These are phyloP conservation scores for Pontederia paniculata DNA, from an alignment of 176 grass and related monocot genomes.

Conservation along the genomic window DNA sequence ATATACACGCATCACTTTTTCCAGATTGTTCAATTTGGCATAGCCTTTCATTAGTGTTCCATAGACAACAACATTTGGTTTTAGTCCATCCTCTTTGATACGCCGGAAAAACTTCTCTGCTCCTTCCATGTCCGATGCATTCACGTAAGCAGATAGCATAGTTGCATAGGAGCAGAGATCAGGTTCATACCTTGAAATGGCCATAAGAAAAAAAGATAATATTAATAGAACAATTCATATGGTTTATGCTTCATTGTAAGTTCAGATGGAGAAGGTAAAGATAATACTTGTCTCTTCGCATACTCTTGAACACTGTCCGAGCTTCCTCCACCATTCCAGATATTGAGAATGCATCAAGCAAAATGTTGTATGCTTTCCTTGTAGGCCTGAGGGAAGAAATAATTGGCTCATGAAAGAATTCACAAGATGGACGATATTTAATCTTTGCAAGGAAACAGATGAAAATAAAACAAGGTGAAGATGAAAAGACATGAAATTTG, in stretches of 20 bases:
- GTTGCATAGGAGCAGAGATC: slow-evolving; percentile 90
- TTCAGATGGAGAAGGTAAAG: not conserved
- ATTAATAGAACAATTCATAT: slow-evolving; percentile 17
- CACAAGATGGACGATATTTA: not conserved
- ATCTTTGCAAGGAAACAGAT: too few species aligned
- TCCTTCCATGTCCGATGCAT: slow-evolving; percentile 76
- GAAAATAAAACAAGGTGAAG: too few species aligned
- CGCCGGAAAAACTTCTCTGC: slow-evolving; percentile 85
- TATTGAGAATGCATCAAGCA: slow-evolving; percentile 90
- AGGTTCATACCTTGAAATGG: slow-evolving; percentile 48
- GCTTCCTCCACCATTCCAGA: slow-evolving; percentile 89
- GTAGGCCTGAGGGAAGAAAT: slow-evolving; percentile 51
- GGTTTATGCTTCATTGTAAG: slow-evolving; percentile 11
- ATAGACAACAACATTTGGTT: slow-evolving; percentile 81
- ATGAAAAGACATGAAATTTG: too few species aligned
- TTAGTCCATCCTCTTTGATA: slow-evolving; percentile 90
- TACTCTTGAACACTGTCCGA: slow-evolving; percentile 78
- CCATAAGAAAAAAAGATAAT: not conserved
- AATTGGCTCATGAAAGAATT: not conserved
- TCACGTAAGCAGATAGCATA: slow-evolving; percentile 87
- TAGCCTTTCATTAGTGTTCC: slow-evolving; percentile 97
- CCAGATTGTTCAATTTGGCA: slow-evolving; percentile 64
- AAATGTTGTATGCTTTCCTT: slow-evolving; percentile 88
- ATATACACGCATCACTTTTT: slow-evolving; percentile 74
- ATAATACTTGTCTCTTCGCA: slow-evolving; percentile 70